Conservation (phyloP, 805 yeast genomes). For the Blastobotrys robertii region DNA sequence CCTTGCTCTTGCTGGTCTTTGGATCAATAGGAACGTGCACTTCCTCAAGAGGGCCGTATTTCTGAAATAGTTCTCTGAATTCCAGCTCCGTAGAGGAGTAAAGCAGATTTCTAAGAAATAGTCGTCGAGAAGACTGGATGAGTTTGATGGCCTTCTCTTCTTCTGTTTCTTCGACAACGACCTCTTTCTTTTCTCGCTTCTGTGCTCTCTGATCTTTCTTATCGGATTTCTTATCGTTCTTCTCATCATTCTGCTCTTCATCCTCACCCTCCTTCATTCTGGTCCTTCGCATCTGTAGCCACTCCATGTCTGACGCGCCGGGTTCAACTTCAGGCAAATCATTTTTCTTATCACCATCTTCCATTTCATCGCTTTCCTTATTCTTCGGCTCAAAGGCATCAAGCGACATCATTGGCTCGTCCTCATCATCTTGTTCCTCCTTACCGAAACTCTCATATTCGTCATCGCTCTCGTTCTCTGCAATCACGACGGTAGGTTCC, state of each 20-base stretch:
- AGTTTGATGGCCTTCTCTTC: conserved; percentile 40
- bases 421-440: conserved; percentile 32
- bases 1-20: conserved; percentile 83
- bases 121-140: conserved; percentile 61
- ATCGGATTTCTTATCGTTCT: conserved; percentile 9
- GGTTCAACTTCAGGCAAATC: conserved; percentile 12
- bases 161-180: conserved; percentile 17
- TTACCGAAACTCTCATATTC: conserved; percentile 29
- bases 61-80: conserved; percentile 50
- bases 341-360: conserved; percentile 17
- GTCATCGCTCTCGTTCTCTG: conserved; percentile 34
- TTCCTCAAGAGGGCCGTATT: conserved; percentile 70
- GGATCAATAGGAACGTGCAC: conserved; percentile 90
- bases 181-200: conserved; percentile 17
- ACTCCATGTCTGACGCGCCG: conserved; percentile 65
- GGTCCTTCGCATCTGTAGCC: conserved; percentile 70
- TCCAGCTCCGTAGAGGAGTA: conserved; percentile 77
- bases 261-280: conserved; percentile 56
- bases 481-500: conserved; percentile 5
- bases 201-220: conserved; percentile 3
- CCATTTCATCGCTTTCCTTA: conserved; percentile 22
- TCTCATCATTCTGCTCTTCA: conserved; percentile 20
- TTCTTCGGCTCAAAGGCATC: conserved; percentile 20
- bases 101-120: conserved; percentile 78
- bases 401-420: conserved; percentile 42